Percentiles rank a stretch among this genome's conserved stretches.
phyloP scores from a whole-genome alignment of 768 basidiomycete species.

The Collybia nuda region DNA sequence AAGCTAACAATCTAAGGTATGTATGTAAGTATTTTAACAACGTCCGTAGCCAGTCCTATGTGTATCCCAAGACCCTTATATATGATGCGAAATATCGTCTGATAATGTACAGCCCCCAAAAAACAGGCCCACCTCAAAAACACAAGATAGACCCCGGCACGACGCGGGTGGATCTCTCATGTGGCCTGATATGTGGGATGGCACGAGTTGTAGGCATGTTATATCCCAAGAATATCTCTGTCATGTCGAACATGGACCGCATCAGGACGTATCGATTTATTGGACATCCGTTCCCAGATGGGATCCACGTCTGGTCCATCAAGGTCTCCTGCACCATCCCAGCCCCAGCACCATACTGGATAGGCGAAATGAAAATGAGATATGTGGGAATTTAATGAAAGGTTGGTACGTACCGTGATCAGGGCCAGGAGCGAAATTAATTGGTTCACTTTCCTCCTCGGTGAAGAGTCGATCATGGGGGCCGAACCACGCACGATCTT shows the following conservation, averaged over 20 bases:
- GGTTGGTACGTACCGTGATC: constrained; percentile 66
- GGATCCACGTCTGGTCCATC: constrained; percentile 98
- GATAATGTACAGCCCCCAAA: no score
- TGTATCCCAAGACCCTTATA: no score
- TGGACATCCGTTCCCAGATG: constrained; percentile 88
- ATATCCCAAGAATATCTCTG: constrained; percentile 29
- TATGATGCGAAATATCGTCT: no score
- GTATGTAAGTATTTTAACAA: no score
- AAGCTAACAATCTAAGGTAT: no score
- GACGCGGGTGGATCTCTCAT: no score
- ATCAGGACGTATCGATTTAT: constrained; percentile 54
- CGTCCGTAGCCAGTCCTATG: no score
- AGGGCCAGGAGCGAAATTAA: constrained; percentile 81
- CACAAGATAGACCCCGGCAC: no score
- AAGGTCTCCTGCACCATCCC: constrained; percentile 98
- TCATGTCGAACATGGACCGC: constrained; percentile 75
- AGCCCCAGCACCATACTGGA: constrained; percentile 99
- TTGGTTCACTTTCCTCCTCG: constrained; percentile 76
- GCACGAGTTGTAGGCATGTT: background rate
- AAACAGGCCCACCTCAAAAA: no score
- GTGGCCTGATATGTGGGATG: no score
- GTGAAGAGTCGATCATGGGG: constrained; percentile 95
- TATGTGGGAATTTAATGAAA: background rate
- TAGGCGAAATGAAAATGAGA: constrained; percentile 1
- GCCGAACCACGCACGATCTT: constrained; percentile 97